Conservation (phyloP, 2,329 filamentous ascomycete species). For the Pseudogymnoascus sp. region DNA sequence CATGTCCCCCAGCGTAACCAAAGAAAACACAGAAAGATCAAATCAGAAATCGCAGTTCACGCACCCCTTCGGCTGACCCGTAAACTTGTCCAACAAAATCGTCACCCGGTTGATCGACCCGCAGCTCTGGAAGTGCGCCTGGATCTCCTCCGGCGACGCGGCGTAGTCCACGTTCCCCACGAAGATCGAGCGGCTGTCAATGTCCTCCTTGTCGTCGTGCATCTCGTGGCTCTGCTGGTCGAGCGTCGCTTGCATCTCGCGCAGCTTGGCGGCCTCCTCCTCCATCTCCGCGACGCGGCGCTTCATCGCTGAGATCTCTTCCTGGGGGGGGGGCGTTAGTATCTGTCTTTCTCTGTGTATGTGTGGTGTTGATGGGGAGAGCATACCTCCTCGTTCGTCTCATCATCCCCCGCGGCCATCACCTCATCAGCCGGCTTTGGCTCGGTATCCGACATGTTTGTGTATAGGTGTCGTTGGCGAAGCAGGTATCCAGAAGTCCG, state of each 20-base stretch:
- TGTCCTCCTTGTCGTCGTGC: constrained; percentile 88
- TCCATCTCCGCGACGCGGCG: constrained; percentile 82
- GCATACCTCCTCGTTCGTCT: constrained; percentile 27
- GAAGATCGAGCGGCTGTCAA: constrained; percentile 93
- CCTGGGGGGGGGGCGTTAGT: constrained; percentile 29
- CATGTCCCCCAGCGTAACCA: neutral
- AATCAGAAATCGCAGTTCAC: constrained; percentile 32
- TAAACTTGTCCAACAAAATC: constrained; percentile 96
- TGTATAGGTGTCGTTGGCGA: neutral
- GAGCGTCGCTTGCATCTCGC: constrained; percentile 78
- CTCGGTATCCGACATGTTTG: constrained; percentile 23
- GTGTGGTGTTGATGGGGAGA: neutral
- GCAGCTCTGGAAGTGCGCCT: constrained; percentile 95
- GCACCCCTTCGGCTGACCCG: constrained; percentile 97
- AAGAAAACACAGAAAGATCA: constrained; percentile 4
- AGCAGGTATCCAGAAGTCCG: neutral
- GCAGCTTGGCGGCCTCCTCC: constrained; percentile 75
- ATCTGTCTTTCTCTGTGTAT: neutral
- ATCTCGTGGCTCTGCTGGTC: constrained; percentile 78
- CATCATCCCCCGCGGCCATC: constrained; percentile 20
- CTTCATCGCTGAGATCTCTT: constrained; percentile 86
- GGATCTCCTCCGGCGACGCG: constrained; percentile 93
- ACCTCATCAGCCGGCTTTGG: constrained; percentile 22
- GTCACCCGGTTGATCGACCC: constrained; percentile 97
- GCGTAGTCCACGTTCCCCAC: constrained; percentile 98